Conservation (phyloP, 2,329 filamentous ascomycete genomes). For the Rosellinia necatrix region DNA sequence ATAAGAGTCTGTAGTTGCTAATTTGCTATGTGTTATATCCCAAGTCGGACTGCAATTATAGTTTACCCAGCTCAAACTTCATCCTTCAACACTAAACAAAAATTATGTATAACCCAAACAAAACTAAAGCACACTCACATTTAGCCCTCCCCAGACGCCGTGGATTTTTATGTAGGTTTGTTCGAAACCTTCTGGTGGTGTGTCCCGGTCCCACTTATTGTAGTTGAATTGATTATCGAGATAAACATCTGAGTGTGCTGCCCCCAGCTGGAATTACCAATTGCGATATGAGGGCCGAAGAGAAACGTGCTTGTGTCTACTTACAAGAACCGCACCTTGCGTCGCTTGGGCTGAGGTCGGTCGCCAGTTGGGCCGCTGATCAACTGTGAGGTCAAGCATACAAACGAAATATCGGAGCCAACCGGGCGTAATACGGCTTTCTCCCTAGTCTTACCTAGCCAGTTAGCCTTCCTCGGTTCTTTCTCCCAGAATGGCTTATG, state of each 20-base stretch:
- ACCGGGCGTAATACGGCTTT: neutral
- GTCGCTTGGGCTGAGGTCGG: neutral
- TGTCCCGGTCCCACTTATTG: neutral
- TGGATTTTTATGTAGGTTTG: neutral
- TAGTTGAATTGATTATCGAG: neutral
- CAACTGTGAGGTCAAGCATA: constrained; percentile 16
- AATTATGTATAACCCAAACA: no score
- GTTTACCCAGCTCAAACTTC: no score
- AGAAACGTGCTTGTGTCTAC: constrained; percentile 3
- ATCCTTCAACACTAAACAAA: no score
- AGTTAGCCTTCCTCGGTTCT: neutral
- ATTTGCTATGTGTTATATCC: constrained; percentile 17
- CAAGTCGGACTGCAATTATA: no score
- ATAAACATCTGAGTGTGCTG: neutral
- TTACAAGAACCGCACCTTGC: constrained; percentile 1
- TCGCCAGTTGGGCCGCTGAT: neutral
- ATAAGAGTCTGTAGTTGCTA: constrained; percentile 17
- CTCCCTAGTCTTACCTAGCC: constrained; percentile 5
- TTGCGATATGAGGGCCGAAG: neutral
- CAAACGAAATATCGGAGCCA: constrained; percentile 27
- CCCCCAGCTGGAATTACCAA: neutral
- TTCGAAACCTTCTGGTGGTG: neutral
- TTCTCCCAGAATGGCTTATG: neutral
- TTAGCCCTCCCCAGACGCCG: neutral
- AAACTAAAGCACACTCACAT: no score